Conservation (phyloP, 768 basidiomycete species). For the Lactifluus echinatus region DNA sequence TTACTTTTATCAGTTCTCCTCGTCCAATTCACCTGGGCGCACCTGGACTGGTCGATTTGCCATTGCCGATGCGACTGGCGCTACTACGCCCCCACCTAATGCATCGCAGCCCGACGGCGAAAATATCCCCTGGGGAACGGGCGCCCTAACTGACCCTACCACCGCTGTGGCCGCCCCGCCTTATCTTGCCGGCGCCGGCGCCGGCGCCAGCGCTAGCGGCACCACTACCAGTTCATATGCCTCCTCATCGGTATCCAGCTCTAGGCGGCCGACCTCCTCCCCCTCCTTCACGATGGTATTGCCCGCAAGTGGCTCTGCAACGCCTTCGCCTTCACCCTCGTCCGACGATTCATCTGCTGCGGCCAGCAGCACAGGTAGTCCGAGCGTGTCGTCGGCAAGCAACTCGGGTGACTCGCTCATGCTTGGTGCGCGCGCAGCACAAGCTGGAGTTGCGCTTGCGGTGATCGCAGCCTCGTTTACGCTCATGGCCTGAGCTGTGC, state of each 20-base stretch:
- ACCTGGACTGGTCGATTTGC: conserved; percentile 73
- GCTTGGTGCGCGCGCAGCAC: neutral
- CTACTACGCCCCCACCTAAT: conserved; percentile 41
- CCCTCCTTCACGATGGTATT: neutral
- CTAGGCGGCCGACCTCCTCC: too few relatives aligned
- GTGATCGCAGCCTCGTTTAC: conserved; percentile 12
- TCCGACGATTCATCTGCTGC: neutral
- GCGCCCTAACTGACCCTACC: conserved; percentile 41
- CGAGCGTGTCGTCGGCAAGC: neutral
- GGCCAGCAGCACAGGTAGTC: neutral
- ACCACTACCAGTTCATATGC: too few relatives aligned
- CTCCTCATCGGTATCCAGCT: neutral
- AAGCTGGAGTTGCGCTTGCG: conserved; percentile 10
- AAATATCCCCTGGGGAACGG: conserved; percentile 58
- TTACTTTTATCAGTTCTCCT: conserved; percentile 76
- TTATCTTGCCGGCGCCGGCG: neutral
- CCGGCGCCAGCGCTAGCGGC: neutral
- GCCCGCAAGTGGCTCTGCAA: neutral
- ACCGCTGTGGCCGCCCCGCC: conserved; percentile 21
- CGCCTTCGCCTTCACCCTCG: neutral
- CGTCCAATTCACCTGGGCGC: conserved; percentile 32
- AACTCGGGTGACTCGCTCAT: neutral
- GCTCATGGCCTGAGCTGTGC: conserved; percentile 5
- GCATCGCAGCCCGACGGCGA: conserved; percentile 39
- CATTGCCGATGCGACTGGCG: conserved; percentile 46